A percentile compares a stretch with the other conserved stretches of the same genome.
phyloP scores from a whole-genome alignment of 805 yeast species.

The Limtongozyma cylindracea region DNA sequence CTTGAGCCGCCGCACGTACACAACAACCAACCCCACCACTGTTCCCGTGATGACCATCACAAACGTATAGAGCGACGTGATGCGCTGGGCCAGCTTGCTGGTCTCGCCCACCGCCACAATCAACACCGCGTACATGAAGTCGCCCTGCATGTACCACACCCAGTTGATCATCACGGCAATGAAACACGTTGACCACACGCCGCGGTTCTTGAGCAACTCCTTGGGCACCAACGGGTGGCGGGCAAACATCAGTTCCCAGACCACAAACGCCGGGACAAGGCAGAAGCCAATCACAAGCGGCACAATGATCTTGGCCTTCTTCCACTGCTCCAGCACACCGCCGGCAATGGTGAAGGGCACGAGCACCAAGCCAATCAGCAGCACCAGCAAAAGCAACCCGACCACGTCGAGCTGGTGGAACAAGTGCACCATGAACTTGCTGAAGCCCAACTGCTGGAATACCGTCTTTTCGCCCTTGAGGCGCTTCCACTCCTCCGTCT shows the following conservation, averaged over 20 bases:
- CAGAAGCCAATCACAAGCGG: too few species aligned
- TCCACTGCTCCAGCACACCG: too few species aligned
- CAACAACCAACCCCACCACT: constrained; percentile 3
- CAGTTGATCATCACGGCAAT: constrained; percentile 1
- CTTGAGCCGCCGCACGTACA: constrained; percentile 1
- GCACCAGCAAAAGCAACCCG: too few species aligned
- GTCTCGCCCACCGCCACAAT: constrained; percentile 3
- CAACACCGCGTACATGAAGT: constrained; percentile 3
- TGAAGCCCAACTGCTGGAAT: constrained; percentile 1
- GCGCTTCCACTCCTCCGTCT: constrained; percentile 1
- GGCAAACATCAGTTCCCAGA: too few species aligned
- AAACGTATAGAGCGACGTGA: constrained; percentile 2
- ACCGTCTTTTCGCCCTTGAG: background rate
- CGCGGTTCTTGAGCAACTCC: too few species aligned
- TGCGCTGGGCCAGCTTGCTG: constrained; percentile 3
- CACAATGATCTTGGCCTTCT: too few species aligned
- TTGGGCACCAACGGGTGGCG: too few species aligned
- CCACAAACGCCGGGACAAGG: too few species aligned
- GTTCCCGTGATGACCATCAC: constrained; percentile 3
- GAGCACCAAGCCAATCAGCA: too few species aligned
- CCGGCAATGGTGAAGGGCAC: too few species aligned
- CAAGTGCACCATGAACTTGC: constrained; percentile 1
- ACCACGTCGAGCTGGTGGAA: constrained; percentile 1
- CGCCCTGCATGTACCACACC: constrained; percentile 2
- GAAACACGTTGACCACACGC: background rate